phyloP scores from a whole-genome alignment of 2,329 filamentous ascomycete genomes.

The Aspergillus viridinutans region DNA sequence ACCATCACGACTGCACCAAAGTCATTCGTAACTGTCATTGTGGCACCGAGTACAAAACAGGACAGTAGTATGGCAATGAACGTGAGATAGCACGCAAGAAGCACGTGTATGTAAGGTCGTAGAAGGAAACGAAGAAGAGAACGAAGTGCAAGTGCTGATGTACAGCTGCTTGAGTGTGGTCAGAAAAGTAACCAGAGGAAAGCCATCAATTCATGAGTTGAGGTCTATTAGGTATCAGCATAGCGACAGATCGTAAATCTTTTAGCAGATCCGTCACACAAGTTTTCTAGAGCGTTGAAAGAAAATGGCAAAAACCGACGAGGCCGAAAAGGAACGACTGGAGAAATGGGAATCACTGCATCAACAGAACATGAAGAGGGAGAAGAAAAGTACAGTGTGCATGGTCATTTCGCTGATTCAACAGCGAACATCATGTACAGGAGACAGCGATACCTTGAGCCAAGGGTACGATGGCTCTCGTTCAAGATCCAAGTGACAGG shows the following conservation, averaged over 20 bases:
- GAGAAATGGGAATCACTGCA: slow-evolving; percentile 1
- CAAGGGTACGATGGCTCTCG: neutral
- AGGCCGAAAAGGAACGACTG: neutral
- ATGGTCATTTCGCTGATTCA: neutral
- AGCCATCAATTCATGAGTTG: slow-evolving; percentile 21
- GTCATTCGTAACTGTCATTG: neutral
- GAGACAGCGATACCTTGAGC: neutral
- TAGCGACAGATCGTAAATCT: slow-evolving; percentile 25
- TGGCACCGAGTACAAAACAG: neutral
- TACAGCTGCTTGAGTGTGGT: neutral
- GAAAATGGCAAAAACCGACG: slow-evolving; percentile 2
- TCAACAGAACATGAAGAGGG: neutral
- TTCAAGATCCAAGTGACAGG: slow-evolving; percentile 62
- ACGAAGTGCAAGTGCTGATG: neutral
- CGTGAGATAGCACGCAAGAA: neutral
- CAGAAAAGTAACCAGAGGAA: slow-evolving; percentile 8
- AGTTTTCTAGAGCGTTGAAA: slow-evolving; percentile 23
- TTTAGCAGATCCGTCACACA: slow-evolving; percentile 21
- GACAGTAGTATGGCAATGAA: neutral
- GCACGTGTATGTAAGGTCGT: neutral
- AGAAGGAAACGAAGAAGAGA: neutral
- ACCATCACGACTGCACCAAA: neutral
- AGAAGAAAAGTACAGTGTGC: slow-evolving; percentile 10
- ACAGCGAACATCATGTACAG: neutral
- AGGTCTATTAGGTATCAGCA: slow-evolving; percentile 30